Evolutionary conservation across 371 early-diverging fungal species (phyloP), one percentile per base, ranked within the genome.

Genomic region (Mucor indicus): DNA sequence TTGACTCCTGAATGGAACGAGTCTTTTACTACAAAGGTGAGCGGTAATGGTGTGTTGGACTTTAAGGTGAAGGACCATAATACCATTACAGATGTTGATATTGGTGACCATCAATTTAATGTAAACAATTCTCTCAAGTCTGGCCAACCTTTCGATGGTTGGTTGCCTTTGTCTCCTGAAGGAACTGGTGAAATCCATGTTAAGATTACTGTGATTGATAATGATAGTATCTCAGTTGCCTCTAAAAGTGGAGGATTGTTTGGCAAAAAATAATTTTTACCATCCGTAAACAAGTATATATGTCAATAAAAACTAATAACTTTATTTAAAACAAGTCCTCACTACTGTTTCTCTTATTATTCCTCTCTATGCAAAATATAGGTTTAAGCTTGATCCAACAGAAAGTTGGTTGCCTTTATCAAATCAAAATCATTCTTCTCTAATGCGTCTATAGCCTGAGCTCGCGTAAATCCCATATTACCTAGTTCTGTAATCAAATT

Each of bases 401-500:
- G 66, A 57, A 86, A 90, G 63, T 91, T 90, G 46, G 86, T 85
- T 1, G 92, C 91, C 63, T 83, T 81, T 30, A 77, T 79, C 38
- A 87, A 61, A 58, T 91, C 89, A 56, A 85, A 76, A 42, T 88
- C 88, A 53, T 84, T 87, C 74, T 81, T 87, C 51, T 89, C 84
- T 44, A 91, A 69, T 2, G 92, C 90, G 11, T 84, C 85, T 10
- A 83, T 73, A 16, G 90, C 86, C 58, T 89, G 88, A 9, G 77
- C 72, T n/a, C 76, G 66, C 4, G 84, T 75, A 59, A 91, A 91
- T 0, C 92, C 92, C 90, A 91, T 90, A 48, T 78, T 80, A 27
- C 80, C 67, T 27, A 91, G 57, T 13, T 83, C 83, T 43, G 77
- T 69, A 36, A 72, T 44, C 12, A 56, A 44, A 30, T 50, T 20